These are phyloP conservation scores for Lecanicillium sp. DNA, from an alignment of 2,329 filamentous ascomycete genomes.

Conservation along the genomic window DNA sequence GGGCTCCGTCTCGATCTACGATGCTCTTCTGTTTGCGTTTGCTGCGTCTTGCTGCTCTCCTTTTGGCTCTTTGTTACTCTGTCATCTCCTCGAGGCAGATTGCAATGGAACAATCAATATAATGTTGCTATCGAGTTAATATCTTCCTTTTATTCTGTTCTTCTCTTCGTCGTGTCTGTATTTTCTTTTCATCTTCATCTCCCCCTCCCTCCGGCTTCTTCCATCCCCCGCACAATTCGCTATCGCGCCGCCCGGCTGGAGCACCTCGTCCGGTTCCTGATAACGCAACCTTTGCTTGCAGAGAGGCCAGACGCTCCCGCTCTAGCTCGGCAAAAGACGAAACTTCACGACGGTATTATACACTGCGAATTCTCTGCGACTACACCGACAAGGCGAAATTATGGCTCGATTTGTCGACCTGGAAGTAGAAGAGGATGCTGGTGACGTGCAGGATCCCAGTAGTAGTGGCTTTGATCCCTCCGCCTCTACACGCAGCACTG, in stretches of 20 bases:
- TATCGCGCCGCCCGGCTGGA: background rate
- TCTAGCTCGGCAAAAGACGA: too few relatives aligned
- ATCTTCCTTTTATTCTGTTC: background rate
- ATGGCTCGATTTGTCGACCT: slow-evolving; percentile 17
- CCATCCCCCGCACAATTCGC: background rate
- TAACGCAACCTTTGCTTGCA: too few relatives aligned
- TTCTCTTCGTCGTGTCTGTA: background rate
- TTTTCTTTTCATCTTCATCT: background rate
- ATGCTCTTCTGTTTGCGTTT: background rate
- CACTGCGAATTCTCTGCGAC: background rate
- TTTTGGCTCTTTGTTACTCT: background rate
- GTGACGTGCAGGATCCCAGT: slow-evolving; percentile 6
- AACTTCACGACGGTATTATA: slow-evolving; percentile 6
- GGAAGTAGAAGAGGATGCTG: slow-evolving; percentile 12
- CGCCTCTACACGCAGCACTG: slow-evolving; percentile 6
- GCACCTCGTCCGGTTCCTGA: background rate
- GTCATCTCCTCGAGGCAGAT: background rate
- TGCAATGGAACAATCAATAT: slow-evolving; percentile 5
- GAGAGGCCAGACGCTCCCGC: too few relatives aligned
- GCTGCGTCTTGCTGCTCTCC: background rate
- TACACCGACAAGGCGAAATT: background rate
- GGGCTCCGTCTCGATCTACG: background rate
- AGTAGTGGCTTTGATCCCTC: background rate
- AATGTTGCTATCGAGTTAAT: slow-evolving; percentile 2
- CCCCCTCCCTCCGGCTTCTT: background rate